A percentile compares a stretch with the other conserved stretches of the same genome.
Conservation (phyloP, 495 filamentous ascomycete genomes). For the Podospora sp. region DNA sequence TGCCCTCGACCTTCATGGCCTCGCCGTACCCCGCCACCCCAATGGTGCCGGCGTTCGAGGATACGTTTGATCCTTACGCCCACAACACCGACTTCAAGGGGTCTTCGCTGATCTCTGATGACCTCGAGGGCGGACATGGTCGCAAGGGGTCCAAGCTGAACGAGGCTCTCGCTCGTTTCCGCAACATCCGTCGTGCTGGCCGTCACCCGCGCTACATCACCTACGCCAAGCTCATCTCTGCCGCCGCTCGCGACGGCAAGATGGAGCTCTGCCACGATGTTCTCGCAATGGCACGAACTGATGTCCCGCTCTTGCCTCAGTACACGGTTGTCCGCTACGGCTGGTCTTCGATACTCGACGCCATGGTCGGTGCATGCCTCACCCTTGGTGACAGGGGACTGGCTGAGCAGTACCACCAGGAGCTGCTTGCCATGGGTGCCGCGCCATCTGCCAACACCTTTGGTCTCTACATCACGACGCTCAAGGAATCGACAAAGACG, state of each 20-base stretch:
- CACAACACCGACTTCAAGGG: constrained; percentile 88
- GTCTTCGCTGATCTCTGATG: constrained; percentile 84
- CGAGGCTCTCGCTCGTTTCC: constrained; percentile 79
- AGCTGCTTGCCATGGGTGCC: constrained; percentile 82
- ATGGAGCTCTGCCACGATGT: constrained; percentile 83
- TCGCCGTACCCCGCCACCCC: constrained; percentile 44
- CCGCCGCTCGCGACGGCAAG: constrained; percentile 80
- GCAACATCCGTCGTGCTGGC: constrained; percentile 89
- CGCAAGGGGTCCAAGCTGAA: constrained; percentile 72
- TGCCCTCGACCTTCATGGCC: constrained; percentile 33
- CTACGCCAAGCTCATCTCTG: constrained; percentile 90
- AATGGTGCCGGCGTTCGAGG: constrained; percentile 58
- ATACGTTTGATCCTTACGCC: constrained; percentile 87
- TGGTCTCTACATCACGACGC: constrained; percentile 95
- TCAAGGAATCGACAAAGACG: constrained; percentile 94
- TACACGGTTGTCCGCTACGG: constrained; percentile 86
- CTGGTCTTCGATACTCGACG: constrained; percentile 91
- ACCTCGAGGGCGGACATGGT: constrained; percentile 72
- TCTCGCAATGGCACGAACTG: constrained; percentile 79
- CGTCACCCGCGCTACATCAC: constrained; percentile 93
- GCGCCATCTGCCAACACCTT: constrained; percentile 97
- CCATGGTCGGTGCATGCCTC: constrained; percentile 93
- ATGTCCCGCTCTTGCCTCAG: constrained; percentile 80
- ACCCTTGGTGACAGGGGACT: constrained; percentile 75
- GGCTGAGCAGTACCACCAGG: constrained; percentile 85